phyloP scores from a whole-genome alignment of 805 yeast genomes.

The Brettanomyces bruxellensis region DNA sequence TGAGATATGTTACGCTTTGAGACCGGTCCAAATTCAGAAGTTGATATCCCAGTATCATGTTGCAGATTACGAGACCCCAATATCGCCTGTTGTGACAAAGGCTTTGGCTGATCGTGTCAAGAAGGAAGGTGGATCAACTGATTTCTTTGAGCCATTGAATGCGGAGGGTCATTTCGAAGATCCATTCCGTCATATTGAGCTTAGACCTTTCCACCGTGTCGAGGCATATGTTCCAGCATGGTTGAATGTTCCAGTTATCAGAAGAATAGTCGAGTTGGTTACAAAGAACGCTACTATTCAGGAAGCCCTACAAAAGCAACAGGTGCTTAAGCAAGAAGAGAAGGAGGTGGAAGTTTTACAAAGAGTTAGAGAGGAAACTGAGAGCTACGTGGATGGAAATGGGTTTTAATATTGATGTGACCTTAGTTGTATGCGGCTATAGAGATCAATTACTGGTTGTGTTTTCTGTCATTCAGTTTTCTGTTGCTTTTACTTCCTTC shows the following conservation, averaged over 20 bases:
- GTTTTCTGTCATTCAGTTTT: too few species aligned
- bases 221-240: conserved; percentile 94
- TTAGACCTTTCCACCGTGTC: conserved; percentile 70
- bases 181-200: conserved; percentile 67
- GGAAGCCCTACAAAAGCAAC: conserved; percentile 28
- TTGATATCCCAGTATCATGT: conserved; percentile 79
- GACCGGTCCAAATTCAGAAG: conserved; percentile 93
- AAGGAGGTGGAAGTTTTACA: not conserved
- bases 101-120: conserved; percentile 76
- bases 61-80: conserved; percentile 93
- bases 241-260: conserved; percentile 80
- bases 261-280: conserved; percentile 81
- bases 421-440: too few species aligned
- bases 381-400: not conserved
- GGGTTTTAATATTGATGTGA: too few species aligned
- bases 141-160: conserved; percentile 61
- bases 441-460: too few species aligned
- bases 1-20: conserved; percentile 89
- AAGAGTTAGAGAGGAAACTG: not conserved
- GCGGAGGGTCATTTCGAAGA: conserved; percentile 72
- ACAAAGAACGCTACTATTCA: conserved; percentile 74
- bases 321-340: conserved; percentile 1
- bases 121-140: conserved; percentile 45
- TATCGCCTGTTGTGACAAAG: conserved; percentile 70
- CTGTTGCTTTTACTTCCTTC: too few species aligned